A percentile compares a stretch with the other conserved stretches of the same genome.
Evolutionary conservation across 1,284 basidiomycete genomes (phyloP).

Genomic region (Leccinum subspadiceum): DNA sequence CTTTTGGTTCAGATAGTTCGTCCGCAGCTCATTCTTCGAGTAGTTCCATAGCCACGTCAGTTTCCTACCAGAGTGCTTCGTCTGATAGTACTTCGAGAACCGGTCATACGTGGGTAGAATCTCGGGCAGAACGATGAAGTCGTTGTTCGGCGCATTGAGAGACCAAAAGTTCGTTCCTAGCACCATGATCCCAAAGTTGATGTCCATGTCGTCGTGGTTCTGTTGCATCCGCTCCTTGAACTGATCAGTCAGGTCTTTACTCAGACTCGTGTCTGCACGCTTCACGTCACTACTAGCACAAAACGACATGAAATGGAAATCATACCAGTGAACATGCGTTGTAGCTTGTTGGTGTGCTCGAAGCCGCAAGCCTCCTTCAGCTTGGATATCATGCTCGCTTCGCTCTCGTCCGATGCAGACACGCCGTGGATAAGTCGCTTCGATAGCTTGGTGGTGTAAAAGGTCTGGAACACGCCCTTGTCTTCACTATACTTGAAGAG

Average conservation of each 20-base stretch:
- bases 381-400: conserved; percentile 98
- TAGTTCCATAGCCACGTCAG: conserved; percentile 98
- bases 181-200: conserved; percentile 93
- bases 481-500: conserved; percentile 99
- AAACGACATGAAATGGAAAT: conserved; percentile 1
- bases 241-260: conserved; percentile 93
- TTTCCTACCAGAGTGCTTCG: conserved; percentile 93
- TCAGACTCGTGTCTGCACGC: conserved; percentile 84
- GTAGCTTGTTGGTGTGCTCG: conserved; percentile 98
- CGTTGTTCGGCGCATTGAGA: conserved; percentile 77
- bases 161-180: conserved; percentile 98
- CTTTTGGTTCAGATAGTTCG: conserved; percentile 91
- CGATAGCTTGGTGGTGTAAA: conserved; percentile 96
- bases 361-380: conserved; percentile 98
- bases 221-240: conserved; percentile 95
- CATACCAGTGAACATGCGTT: conserved; percentile 95
- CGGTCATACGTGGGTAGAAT: conserved; percentile 87
- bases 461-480: conserved; percentile 99
- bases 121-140: conserved; percentile 88
- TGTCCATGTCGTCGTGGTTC: conserved; percentile 79
- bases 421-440: conserved; percentile 91
- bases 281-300: conserved; percentile 6
- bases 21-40: conserved; percentile 93
- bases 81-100: conserved; percentile 92
- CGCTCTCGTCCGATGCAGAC: conserved; percentile 95